Base-by-base conservation (phyloP, 2,329 filamentous ascomycete species). In the Trichoderma lentiforme region DNA sequence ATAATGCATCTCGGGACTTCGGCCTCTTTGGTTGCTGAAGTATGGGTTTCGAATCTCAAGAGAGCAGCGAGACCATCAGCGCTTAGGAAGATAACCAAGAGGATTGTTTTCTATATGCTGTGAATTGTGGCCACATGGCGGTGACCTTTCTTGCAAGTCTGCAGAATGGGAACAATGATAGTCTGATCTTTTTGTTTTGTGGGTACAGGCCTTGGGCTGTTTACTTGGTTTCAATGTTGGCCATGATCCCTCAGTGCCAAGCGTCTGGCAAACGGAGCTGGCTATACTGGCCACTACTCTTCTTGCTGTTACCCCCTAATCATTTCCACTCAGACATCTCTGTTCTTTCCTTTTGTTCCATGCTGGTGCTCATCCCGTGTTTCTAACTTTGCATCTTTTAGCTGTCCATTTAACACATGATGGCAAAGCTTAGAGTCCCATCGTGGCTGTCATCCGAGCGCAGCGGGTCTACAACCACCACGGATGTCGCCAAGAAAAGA, bases 381-480 rank as follows among this genome's bases (percentile, higher is more conserved):
- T 34, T 24, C 36, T 69, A 32, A 69, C 57, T 14, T 61, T 18
- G 18, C 9, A 3, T 36, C n/a, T 15, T 53, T 6, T 4, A 69
- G 30, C 53, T 1, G 15, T 32, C 24, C 9, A 70, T 11, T 14
- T 24, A 24, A 12, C 3, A 3, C 12, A 32, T 24, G 8, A 82
- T 83, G 81, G 77, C 67, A 64, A 82, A 78, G 63, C 76, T 81
- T 70, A 81, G 76, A 73, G 73, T 81, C 21, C 79, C 79, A 18
- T 79, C 81, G n/a, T 80, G 79, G 79, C 77, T 83, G n/a, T 77
- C 77, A 24, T 74, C 73, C 74, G 73, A 74, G 21, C 74, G 73
- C 57, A 71, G 76, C 7, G 73, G 76, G 3, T 66, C 74, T 28
- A 73, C 73, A 30, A 60, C 66, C 6, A 53, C 70, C 7, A 78